Evolutionary conservation across 192 early-diverging fungal genomes (phyloP), one percentile per base, ranked within the genome.

Genomic region (Geosiphon pyriformis): DNA sequence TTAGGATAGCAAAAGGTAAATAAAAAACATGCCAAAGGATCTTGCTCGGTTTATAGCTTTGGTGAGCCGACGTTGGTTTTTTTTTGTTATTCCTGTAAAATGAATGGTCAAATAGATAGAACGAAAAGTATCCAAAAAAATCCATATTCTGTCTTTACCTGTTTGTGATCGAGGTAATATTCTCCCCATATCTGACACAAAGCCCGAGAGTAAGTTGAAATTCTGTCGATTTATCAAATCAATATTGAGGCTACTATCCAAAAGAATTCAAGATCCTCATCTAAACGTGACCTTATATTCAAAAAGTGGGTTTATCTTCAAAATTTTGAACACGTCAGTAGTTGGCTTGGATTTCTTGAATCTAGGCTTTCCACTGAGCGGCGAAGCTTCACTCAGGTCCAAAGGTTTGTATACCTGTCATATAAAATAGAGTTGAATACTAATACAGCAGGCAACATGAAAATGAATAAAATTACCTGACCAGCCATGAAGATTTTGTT

Each of bases 141-240:
- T 20, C 17, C 26, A 58, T 58, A 58, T 58, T 20, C 18, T 1
- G 17, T 58, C 17, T 58, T 18, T 77, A 78, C 76, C 76, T 46
- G 76, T 78, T 37, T 70, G 58, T 66, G 55, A 4, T 48, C 76
- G 50, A 31, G 76, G 76, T 17, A 78, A 52, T 46, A 78, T 78
- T 35, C 75, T 78, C 7, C 76, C 76, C 59, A 78, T 78, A 52
- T 78, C 76, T 37, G 76, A 78, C 8, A 78, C 72, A 64, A 78
- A 78, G 54, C 51, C 31, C 17, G 73, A 67, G 18, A 78, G 53
- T 1, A 78, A 47, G 35, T 47, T 75, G 51, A 65, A 72, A 63
- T 78, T 78, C 51, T 67, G 30, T 4, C 7, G 6, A 42, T 42
- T 42, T 10, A 10, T 42, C 12, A 49, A 53, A 64, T 22, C 4